phyloP scores from a whole-genome alignment of 495 filamentous ascomycete species.

The Lophiostoma macrostomum region DNA sequence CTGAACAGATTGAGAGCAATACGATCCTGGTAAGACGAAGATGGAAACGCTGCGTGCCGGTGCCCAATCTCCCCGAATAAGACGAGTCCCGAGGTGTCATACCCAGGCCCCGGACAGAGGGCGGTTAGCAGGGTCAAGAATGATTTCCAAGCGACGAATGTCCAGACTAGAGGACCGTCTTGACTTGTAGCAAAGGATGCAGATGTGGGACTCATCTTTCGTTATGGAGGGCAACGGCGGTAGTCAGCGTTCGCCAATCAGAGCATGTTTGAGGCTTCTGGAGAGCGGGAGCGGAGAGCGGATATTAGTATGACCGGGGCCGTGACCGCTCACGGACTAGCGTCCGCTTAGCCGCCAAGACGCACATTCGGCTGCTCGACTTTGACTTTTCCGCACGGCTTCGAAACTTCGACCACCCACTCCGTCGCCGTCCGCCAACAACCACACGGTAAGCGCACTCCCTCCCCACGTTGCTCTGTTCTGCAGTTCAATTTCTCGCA shows the following conservation, averaged over 20 bases:
- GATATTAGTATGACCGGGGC: too few relatives aligned
- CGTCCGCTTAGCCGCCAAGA: too few relatives aligned
- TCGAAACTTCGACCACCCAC: slow-evolving; percentile 11
- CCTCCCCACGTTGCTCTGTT: slow-evolving; percentile 3
- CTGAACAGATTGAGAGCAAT: slow-evolving; percentile 60
- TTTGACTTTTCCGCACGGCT: slow-evolving; percentile 10
- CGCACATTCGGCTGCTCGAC: too few relatives aligned
- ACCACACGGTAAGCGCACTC: slow-evolving; percentile 22
- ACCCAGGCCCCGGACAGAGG: slow-evolving; percentile 66
- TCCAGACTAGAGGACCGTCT: slow-evolving; percentile 1
- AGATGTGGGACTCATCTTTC: too few relatives aligned
- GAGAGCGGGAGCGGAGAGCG: too few relatives aligned
- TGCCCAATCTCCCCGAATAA: slow-evolving; percentile 34
- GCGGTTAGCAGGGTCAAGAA: slow-evolving; percentile 64
- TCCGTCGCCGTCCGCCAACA: slow-evolving; percentile 16
- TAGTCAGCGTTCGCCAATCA: too few relatives aligned
- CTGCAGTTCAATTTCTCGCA: slow-evolving; percentile 22
- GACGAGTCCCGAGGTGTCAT: slow-evolving; percentile 82
- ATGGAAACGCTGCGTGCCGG: not conserved
- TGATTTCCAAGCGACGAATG: slow-evolving; percentile 61
- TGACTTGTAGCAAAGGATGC: not conserved
- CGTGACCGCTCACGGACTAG: too few relatives aligned
- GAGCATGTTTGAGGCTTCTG: too few relatives aligned
- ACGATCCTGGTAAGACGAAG: not conserved
- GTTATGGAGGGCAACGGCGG: too few relatives aligned